phyloP scores from a whole-genome alignment of 495 filamentous ascomycete genomes.

The Lepraria neglecta region DNA sequence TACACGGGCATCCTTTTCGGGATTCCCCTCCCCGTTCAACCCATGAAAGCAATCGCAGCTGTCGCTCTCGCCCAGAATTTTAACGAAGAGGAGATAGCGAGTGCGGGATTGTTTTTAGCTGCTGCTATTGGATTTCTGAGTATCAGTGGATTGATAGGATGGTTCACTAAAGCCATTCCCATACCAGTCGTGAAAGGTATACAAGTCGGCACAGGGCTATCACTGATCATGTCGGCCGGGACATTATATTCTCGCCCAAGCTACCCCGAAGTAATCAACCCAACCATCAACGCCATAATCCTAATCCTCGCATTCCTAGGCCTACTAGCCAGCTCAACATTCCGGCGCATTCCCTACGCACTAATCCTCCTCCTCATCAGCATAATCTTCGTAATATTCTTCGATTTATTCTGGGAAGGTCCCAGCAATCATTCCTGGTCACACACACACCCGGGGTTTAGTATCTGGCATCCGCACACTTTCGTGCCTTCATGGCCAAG shows the following conservation, averaged over 20 bases:
- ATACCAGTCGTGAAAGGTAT: slow-evolving; percentile 88
- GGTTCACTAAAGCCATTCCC: slow-evolving; percentile 66
- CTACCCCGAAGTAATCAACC: background rate
- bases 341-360: slow-evolving; percentile 65
- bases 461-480: slow-evolving; percentile 44
- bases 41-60: slow-evolving; percentile 89
- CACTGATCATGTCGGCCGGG: slow-evolving; percentile 62
- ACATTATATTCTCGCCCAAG: slow-evolving; percentile 4
- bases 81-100: slow-evolving; percentile 56
- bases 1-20: slow-evolving; percentile 75
- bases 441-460: slow-evolving; percentile 39
- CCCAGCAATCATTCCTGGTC: slow-evolving; percentile 22
- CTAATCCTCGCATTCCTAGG: slow-evolving; percentile 48
- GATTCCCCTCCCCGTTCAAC: slow-evolving; percentile 79
- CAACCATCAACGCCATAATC: slow-evolving; percentile 5
- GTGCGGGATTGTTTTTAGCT: slow-evolving; percentile 72
- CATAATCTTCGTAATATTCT: slow-evolving; percentile 47
- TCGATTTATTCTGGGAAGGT: slow-evolving; percentile 8
- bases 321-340: slow-evolving; percentile 55
- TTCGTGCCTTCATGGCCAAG: slow-evolving; percentile 41
- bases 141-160: slow-evolving; percentile 63
- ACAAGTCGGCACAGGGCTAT: slow-evolving; percentile 83
- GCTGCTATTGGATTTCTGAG: slow-evolving; percentile 67
- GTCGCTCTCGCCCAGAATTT: slow-evolving; percentile 68
- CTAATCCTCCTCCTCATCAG: slow-evolving; percentile 63